Percentiles rank a stretch among this genome's conserved stretches.
Evolutionary conservation across 2,329 filamentous ascomycete species (phyloP).

Genomic region (Neofusicoccum sp.): DNA sequence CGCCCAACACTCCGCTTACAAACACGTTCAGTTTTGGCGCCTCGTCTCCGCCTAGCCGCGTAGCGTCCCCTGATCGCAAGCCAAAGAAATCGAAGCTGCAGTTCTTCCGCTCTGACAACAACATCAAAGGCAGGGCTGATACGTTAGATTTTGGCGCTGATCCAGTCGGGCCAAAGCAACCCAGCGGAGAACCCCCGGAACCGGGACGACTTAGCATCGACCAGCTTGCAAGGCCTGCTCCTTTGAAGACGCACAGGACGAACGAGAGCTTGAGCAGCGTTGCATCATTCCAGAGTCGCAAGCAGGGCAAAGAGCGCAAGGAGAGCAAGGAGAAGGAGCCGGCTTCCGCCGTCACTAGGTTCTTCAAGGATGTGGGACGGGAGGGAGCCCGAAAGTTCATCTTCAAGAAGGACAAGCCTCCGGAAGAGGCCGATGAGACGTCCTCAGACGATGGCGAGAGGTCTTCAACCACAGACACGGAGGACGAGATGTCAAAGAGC

Average conservation of each 20-base stretch:
- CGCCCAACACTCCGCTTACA: conserved; percentile 40
- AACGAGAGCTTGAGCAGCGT: conserved; percentile 42
- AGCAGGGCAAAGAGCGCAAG: conserved; percentile 24
- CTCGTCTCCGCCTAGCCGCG: conserved; percentile 40
- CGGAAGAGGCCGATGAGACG: conserved; percentile 31
- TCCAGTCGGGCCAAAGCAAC: neutral
- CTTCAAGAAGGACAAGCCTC: conserved; percentile 57
- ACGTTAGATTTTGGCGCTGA: conserved; percentile 23
- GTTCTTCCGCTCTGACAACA: conserved; percentile 44
- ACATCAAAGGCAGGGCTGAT: conserved; percentile 37
- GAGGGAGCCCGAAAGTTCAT: conserved; percentile 66
- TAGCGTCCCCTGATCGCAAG: conserved; percentile 27
- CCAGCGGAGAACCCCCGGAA: conserved; percentile 3
- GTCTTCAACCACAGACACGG: conserved; percentile 48
- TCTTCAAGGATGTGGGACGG: conserved; percentile 74
- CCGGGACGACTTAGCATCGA: conserved; percentile 9
- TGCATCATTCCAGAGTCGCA: conserved; percentile 31
- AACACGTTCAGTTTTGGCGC: conserved; percentile 35
- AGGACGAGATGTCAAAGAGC: conserved; percentile 31
- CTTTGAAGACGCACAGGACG: conserved; percentile 33
- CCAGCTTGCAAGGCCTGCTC: neutral
- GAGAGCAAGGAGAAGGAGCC: conserved; percentile 48
- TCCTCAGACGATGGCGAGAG: conserved; percentile 45
- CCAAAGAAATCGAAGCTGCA: conserved; percentile 43
- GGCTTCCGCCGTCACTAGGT: conserved; percentile 64